Evolutionary conservation across 257 asterid species (phyloP).

Genomic region (Avicennia marina): DNA sequence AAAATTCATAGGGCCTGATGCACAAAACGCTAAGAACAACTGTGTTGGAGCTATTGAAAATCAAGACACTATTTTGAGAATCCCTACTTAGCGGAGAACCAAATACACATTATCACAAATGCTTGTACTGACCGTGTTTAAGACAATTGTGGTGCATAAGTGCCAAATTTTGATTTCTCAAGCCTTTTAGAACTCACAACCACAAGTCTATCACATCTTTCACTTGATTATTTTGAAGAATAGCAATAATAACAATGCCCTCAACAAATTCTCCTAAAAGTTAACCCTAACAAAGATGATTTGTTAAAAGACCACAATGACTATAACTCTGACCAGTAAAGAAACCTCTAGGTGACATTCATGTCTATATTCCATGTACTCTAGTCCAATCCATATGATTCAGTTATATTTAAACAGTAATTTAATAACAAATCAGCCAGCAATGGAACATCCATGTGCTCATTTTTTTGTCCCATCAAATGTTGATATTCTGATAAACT

Average conservation of each 20-base stretch:
- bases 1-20: neutral
- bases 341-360: neutral
- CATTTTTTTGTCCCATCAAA: no score
- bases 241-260: neutral
- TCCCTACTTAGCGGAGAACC: constrained; percentile 1
- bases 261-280: neutral
- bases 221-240: neutral
- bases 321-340: neutral
- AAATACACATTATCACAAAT: constrained; percentile 1
- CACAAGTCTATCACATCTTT: neutral
- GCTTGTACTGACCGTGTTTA: neutral
- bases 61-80: neutral
- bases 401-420: no score
- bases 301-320: neutral
- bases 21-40: neutral
- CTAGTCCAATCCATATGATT: no score
- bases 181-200: neutral
- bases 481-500: no score
- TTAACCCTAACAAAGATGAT: neutral
- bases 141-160: constrained; percentile 4
- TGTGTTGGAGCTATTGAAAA: neutral
- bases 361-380: no score
- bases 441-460: no score
- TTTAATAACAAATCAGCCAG: no score
- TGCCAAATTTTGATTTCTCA: neutral